Conservation (phyloP, 495 filamentous ascomycete species). For the Ascobolus immersus region DNA sequence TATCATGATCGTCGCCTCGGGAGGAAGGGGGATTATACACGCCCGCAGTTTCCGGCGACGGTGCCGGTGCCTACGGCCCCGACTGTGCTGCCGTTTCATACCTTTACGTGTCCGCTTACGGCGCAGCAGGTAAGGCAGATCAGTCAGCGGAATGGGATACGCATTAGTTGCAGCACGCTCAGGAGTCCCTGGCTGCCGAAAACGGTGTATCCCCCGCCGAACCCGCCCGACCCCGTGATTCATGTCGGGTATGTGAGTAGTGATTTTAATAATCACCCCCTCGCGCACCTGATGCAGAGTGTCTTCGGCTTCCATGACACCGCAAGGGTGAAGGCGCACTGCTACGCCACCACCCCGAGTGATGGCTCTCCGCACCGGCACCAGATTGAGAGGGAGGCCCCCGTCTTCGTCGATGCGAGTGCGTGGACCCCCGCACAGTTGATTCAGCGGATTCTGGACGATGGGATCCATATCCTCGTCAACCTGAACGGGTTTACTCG, state of each 20-base stretch:
- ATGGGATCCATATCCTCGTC: conserved; percentile 86
- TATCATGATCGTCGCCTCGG: conserved; percentile 62
- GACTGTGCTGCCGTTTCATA: conserved; percentile 95
- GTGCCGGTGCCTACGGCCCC: conserved; percentile 70
- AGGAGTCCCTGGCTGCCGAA: conserved; percentile 61
- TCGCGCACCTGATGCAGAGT: conserved; percentile 78
- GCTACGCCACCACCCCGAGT: conserved; percentile 87
- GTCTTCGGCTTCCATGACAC: conserved; percentile 82
- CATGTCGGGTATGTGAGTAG: conserved; percentile 92
- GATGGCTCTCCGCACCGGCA: conserved; percentile 77
- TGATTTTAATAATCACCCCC: conserved; percentile 96
- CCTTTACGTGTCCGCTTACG: conserved; percentile 82
- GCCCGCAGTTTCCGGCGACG: conserved; percentile 49
- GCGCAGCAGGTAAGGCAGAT: conserved; percentile 88
- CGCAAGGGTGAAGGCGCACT: conserved; percentile 52
- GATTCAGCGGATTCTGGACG: conserved; percentile 71
- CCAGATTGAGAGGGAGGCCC: conserved; percentile 85
- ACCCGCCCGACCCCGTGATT: conserved; percentile 56
- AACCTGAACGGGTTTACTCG: conserved; percentile 96
- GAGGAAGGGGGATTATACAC: conserved; percentile 34
- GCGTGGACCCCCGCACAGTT: conserved; percentile 63
- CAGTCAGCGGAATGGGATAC: conserved; percentile 77
- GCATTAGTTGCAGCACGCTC: conserved; percentile 76
- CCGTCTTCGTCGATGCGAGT: conserved; percentile 74
- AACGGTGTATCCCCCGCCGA: conserved; percentile 58